A percentile compares a stretch with the other conserved stretches of the same genome.
Evolutionary conservation across 148 eudicot species (phyloP).

Genomic region (Chenopodium berlandieri): DNA sequence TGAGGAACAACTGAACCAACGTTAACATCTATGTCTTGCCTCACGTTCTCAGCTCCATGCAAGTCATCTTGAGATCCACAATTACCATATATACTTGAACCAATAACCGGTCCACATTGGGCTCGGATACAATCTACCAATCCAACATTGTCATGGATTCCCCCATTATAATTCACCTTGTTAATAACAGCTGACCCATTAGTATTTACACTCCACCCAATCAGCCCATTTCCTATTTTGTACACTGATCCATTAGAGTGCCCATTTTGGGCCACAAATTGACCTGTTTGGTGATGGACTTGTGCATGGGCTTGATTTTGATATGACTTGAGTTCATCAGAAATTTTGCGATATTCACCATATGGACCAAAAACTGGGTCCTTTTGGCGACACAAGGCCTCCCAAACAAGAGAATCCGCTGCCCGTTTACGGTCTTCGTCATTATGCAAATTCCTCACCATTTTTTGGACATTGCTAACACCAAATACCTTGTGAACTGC

Average conservation of each 20-base stretch:
- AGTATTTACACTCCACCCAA: constrained; percentile 39
- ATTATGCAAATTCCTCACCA: constrained; percentile 37
- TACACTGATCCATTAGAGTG: constrained; percentile 24
- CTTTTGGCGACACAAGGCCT: constrained; percentile 62
- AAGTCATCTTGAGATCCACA: constrained; percentile 30
- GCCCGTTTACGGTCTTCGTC: constrained; percentile 63
- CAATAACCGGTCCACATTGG: constrained; percentile 33
- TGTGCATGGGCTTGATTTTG: constrained; percentile 36
- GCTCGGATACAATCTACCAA: constrained; percentile 37
- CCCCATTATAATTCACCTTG: constrained; percentile 22
- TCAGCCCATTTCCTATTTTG: constrained; percentile 30
- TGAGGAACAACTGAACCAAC: constrained; percentile 42
- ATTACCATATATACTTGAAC: constrained; percentile 30
- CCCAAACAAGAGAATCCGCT: constrained; percentile 77
- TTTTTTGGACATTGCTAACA: constrained; percentile 75
- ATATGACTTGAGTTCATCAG: constrained; percentile 61
- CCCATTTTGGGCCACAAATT: constrained; percentile 29
- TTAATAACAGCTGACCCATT: constrained; percentile 29
- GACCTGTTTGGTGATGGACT: constrained; percentile 23
- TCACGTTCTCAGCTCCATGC: constrained; percentile 33
- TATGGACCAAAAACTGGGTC: constrained; percentile 79
- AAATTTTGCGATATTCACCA: constrained; percentile 55
- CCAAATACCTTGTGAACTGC: constrained; percentile 89
- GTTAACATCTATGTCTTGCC: constrained; percentile 38
- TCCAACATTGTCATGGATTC: constrained; percentile 29